phyloP scores from a whole-genome alignment of 768 basidiomycete species.

The Russula vinacea region DNA sequence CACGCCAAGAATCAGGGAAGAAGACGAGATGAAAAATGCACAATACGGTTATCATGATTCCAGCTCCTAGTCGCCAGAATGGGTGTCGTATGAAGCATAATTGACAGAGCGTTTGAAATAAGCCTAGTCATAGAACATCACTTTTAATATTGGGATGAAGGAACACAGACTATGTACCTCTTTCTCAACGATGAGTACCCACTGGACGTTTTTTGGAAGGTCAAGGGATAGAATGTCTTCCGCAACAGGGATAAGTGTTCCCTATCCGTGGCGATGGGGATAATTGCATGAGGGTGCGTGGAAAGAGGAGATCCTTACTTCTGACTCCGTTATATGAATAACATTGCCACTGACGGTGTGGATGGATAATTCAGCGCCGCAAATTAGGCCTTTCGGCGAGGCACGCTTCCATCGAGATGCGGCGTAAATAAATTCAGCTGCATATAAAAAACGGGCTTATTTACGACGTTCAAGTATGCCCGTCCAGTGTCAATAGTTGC shows the following conservation, averaged over 20 bases:
- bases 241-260: slow-evolving; percentile 69
- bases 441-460: slow-evolving; percentile 29
- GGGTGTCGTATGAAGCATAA: slow-evolving; percentile 50
- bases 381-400: slow-evolving; percentile 83
- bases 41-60: slow-evolving; percentile 74
- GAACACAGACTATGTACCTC: slow-evolving; percentile 51
- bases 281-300: not conserved
- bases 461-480: slow-evolving; percentile 76
- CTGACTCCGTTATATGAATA: slow-evolving; percentile 52
- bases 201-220: slow-evolving; percentile 53
- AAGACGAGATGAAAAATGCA: not conserved
- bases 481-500: slow-evolving; percentile 74
- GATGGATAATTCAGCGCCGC: slow-evolving; percentile 61
- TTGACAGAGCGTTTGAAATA: slow-evolving; percentile 85
- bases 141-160: not conserved
- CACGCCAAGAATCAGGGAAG: slow-evolving; percentile 3
- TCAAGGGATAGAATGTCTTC: slow-evolving; percentile 67
- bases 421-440: slow-evolving; percentile 14
- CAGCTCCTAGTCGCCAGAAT: slow-evolving; percentile 51
- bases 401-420: slow-evolving; percentile 56
- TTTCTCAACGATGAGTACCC: slow-evolving; percentile 92
- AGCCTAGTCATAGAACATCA: slow-evolving; percentile 55
- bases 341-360: slow-evolving; percentile 53
- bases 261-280: slow-evolving; percentile 43
- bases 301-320: slow-evolving; percentile 43